A percentile compares a stretch with the other conserved stretches of the same genome.
Conservation (phyloP, 495 filamentous ascomycete genomes). For the Trichoderma asperelloides region DNA sequence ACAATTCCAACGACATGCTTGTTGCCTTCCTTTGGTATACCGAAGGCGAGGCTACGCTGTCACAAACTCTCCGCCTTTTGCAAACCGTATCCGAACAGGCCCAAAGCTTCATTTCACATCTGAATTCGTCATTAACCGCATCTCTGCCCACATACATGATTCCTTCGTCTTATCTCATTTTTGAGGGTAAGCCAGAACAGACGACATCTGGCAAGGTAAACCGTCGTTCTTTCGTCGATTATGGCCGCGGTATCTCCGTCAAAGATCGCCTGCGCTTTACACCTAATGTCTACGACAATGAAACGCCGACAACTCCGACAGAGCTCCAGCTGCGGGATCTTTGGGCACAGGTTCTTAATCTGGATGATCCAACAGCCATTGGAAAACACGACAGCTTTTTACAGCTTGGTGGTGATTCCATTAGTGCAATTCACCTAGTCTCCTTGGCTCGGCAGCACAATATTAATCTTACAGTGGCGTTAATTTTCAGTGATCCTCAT, state of each 20-base stretch:
- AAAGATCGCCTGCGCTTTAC: slow-evolving; percentile 16
- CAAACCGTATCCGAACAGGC: slow-evolving; percentile 56
- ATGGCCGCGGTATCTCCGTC: neutral
- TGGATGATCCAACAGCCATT: neutral
- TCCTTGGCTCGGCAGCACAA: neutral
- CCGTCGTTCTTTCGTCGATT: neutral
- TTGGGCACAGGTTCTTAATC: slow-evolving; percentile 1
- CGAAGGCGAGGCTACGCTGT: neutral
- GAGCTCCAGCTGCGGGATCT: neutral
- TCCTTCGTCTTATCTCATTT: slow-evolving; percentile 11
- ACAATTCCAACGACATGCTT: neutral
- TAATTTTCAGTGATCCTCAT: slow-evolving; percentile 38
- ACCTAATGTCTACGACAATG: slow-evolving; percentile 16
- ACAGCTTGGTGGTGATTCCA: slow-evolving; percentile 4
- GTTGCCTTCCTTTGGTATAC: slow-evolving; percentile 1
- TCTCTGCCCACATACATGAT: slow-evolving; percentile 21
- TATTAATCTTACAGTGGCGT: neutral
- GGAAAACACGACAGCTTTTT: slow-evolving; percentile 6
- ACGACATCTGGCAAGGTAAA: neutral
- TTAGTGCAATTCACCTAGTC: neutral
- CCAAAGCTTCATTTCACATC: slow-evolving; percentile 59
- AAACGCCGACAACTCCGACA: neutral
- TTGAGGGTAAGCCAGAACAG: slow-evolving; percentile 2
- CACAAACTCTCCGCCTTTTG: slow-evolving; percentile 18
- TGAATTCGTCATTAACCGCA: slow-evolving; percentile 51